A percentile compares a stretch with the other conserved stretches of the same genome.
Evolutionary conservation across 495 filamentous ascomycete genomes (phyloP).

Genomic region (Filosporella fistucella): DNA sequence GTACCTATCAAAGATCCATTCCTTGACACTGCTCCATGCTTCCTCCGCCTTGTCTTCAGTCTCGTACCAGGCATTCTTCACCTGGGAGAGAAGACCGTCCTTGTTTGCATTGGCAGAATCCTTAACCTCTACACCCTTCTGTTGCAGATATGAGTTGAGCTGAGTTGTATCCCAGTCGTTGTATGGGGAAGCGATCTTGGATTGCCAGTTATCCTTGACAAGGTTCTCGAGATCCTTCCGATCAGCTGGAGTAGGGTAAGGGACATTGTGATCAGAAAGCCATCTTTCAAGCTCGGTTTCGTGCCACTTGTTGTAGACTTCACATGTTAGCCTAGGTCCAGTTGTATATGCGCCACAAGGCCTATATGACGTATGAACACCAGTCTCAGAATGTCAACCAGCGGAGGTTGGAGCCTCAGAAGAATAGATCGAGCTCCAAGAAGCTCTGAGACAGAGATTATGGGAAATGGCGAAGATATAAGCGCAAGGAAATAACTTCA

Average conservation of each 20-base stretch:
- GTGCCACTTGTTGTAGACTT: constrained; percentile 98
- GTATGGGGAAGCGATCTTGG: constrained; percentile 62
- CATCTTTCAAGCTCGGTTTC: constrained; percentile 96
- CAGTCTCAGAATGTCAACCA: too few species aligned
- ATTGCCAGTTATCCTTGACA: constrained; percentile 85
- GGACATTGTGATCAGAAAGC: constrained; percentile 90
- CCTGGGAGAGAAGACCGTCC: constrained; percentile 59
- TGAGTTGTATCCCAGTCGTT: constrained; percentile 63
- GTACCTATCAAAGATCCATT: constrained; percentile 93
- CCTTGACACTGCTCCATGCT: constrained; percentile 66
- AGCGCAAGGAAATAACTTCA: not conserved
- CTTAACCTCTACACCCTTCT: constrained; percentile 65
- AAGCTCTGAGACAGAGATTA: too few species aligned
- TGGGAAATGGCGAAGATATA: too few species aligned
- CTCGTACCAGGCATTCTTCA: constrained; percentile 71
- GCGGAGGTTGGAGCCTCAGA: too few species aligned
- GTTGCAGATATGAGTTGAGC: constrained; percentile 58
- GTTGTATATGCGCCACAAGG: too few species aligned
- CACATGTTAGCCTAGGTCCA: constrained; percentile 14
- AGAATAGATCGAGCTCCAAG: too few species aligned
- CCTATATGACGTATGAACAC: too few species aligned
- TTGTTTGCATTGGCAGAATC: constrained; percentile 57
- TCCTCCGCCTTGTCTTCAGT: constrained; percentile 66
- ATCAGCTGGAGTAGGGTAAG: constrained; percentile 79
- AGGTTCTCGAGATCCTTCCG: constrained; percentile 79